Evolutionary conservation across 2,329 filamentous ascomycete genomes (phyloP), one percentile per base, ranked within the genome.

Genomic region (Xylariaceae sp.): DNA sequence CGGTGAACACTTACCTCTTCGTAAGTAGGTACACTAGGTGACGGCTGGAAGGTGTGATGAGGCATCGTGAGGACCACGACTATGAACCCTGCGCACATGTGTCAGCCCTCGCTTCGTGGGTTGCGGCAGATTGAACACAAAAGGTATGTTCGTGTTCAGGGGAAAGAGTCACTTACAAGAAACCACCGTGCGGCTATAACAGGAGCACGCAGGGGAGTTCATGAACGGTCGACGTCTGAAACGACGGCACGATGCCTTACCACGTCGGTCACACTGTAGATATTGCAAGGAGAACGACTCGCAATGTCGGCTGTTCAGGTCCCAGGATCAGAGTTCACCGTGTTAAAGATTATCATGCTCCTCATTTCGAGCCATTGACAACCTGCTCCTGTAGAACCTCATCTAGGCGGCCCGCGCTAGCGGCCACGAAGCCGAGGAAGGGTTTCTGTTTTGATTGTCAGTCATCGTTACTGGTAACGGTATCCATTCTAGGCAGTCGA

Each of bases 381-480:
- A 23, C 59, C 64, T 56, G 47, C 15, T 48, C 5, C 60, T 68
- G 63, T 51, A 68, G 67, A 3, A 69, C 62, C 53, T 68, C 47
- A 34, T 79, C 83, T 51, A 93, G 76, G 69, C 86, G 82, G 11
- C 88, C 88, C 1, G 87, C 83, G 55, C 85, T 85, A 1, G 91
- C 89, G 37, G 92, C 91, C 51, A 96, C 83, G 72, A 96, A 92
- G 51, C 92, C 92, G 18, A 96, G 80, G 75, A 90, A 94, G 1
- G 89, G 86, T 71, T 58, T 62, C 62, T 62, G 3, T 11, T 34
- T n/a, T 1, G 18, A 23, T 34, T 51, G 55, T 64, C 39, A 58
- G 44, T 42, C 18, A 48, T 34, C 8, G 8, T 11, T 15, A 30
- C 23, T 5, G 23, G 23, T 30, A 30, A 5, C 5, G 23, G 23